Conservation (phyloP, 2,329 filamentous ascomycete genomes). For the Dactylonectria estremocensis region DNA sequence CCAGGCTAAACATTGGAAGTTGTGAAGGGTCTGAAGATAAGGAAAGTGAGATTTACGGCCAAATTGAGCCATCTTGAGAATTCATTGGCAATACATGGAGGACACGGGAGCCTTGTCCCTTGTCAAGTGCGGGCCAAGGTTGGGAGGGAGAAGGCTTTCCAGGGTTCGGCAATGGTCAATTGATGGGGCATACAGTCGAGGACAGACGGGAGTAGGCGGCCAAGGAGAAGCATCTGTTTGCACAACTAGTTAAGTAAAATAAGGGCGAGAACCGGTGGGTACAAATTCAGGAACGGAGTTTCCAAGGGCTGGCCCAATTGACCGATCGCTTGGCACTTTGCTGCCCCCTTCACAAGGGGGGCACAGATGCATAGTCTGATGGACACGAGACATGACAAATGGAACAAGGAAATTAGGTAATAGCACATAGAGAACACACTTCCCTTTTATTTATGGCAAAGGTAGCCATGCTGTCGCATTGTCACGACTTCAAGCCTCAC, state of each 20-base stretch:
- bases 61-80: conserved; percentile 11
- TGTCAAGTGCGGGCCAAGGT: conserved; percentile 23
- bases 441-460: not conserved
- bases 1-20: conserved; percentile 25
- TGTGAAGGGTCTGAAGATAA: conserved; percentile 9
- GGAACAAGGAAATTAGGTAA: not conserved
- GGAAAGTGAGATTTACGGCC: conserved; percentile 6
- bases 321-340: not conserved
- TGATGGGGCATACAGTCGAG: not conserved
- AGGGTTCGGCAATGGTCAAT: not conserved
- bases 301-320: not conserved
- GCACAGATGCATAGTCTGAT: not conserved
- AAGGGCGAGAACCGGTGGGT: not conserved
- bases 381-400: not conserved
- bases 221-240: not conserved
- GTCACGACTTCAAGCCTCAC: not conserved
- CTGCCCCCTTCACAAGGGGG: conserved; percentile 12
- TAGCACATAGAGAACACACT: no score
- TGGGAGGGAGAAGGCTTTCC: not conserved
- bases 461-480: not conserved
- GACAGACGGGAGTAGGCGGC: not conserved
- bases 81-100: conserved; percentile 29
- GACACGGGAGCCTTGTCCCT: conserved; percentile 14
- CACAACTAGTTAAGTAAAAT: no score
- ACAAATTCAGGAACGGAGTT: not conserved